Conservation (phyloP, 495 filamentous ascomycete genomes). For the Podospora pseudoanserina region DNA sequence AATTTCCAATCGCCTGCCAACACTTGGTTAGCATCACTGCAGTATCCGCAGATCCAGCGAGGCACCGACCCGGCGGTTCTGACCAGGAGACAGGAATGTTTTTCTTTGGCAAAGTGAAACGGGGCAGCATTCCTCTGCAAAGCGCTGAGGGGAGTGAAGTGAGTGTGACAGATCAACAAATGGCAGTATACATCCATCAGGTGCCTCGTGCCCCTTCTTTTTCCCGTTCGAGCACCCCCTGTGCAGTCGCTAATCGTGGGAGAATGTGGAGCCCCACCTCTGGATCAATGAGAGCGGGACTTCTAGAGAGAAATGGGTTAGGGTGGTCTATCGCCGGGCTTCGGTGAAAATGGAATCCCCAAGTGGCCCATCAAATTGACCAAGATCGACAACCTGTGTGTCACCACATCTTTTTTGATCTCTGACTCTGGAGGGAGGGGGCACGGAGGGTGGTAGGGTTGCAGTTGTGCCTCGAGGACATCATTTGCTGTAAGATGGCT, state of each 20-base stretch:
- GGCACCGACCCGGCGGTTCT: neutral
- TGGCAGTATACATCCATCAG: neutral
- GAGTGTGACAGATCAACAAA: constrained; percentile 1
- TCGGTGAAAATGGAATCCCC: constrained; percentile 1
- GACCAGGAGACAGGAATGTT: neutral
- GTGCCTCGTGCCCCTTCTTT: constrained; percentile 1
- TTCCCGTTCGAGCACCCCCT: neutral
- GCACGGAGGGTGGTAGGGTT: neutral
- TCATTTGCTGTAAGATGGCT: neutral
- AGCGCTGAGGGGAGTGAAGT: neutral
- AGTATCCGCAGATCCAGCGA: neutral
- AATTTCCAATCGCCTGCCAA: neutral
- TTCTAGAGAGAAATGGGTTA: neutral
- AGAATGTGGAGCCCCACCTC: neutral
- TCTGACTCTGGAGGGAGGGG: neutral
- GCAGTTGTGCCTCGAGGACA: neutral
- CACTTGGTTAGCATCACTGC: neutral
- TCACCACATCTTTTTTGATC: neutral
- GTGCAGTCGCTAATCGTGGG: constrained; percentile 3
- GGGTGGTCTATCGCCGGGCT: neutral
- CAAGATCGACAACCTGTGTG: neutral
- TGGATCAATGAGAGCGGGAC: neutral
- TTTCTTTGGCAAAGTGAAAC: neutral
- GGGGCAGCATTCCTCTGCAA: neutral
- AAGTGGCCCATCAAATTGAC: neutral